Evolutionary conservation across 2,329 filamentous ascomycete genomes (phyloP).

Genomic region (Venturia carpophila): DNA sequence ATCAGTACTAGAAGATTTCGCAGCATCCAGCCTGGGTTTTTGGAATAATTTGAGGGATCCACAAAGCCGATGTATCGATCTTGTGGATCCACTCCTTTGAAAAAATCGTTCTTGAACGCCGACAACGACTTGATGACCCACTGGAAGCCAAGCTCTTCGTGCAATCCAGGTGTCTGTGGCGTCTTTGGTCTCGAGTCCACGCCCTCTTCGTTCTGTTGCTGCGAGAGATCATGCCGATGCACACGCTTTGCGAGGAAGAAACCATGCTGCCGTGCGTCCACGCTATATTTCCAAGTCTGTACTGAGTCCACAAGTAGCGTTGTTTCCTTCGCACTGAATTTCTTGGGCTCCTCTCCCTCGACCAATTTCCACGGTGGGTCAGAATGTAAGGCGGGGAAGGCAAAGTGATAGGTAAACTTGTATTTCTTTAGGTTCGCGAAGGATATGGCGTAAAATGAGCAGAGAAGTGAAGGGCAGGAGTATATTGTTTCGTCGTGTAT

Average conservation of each 20-base stretch:
- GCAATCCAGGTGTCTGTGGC: slow-evolving; percentile 41
- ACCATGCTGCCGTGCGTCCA: slow-evolving; percentile 77
- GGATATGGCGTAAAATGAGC: slow-evolving; percentile 81
- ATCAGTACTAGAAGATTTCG: slow-evolving; percentile 82
- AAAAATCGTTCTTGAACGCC: slow-evolving; percentile 81
- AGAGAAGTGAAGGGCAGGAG: slow-evolving; percentile 82
- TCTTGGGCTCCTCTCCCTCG: slow-evolving; percentile 29
- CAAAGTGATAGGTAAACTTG: slow-evolving; percentile 97
- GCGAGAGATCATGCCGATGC: background rate
- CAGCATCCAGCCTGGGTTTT: slow-evolving; percentile 86
- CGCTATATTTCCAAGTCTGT: slow-evolving; percentile 77
- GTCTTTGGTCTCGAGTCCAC: slow-evolving; percentile 36
- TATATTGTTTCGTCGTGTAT: slow-evolving; percentile 96
- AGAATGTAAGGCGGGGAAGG: slow-evolving; percentile 86
- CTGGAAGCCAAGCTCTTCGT: slow-evolving; percentile 53
- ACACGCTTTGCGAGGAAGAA: slow-evolving; percentile 91
- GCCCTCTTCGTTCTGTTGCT: slow-evolving; percentile 23
- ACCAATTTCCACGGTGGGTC: slow-evolving; percentile 70
- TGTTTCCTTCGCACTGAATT: slow-evolving; percentile 61
- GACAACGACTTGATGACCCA: slow-evolving; percentile 75
- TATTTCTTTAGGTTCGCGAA: slow-evolving; percentile 97
- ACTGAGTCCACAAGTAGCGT: slow-evolving; percentile 72
- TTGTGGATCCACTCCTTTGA: slow-evolving; percentile 59
- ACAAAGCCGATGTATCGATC: slow-evolving; percentile 82
- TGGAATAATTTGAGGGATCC: slow-evolving; percentile 83